Evolutionary conservation across 1,284 basidiomycete species (phyloP).

Genomic region (Psilocybe mexicana): DNA sequence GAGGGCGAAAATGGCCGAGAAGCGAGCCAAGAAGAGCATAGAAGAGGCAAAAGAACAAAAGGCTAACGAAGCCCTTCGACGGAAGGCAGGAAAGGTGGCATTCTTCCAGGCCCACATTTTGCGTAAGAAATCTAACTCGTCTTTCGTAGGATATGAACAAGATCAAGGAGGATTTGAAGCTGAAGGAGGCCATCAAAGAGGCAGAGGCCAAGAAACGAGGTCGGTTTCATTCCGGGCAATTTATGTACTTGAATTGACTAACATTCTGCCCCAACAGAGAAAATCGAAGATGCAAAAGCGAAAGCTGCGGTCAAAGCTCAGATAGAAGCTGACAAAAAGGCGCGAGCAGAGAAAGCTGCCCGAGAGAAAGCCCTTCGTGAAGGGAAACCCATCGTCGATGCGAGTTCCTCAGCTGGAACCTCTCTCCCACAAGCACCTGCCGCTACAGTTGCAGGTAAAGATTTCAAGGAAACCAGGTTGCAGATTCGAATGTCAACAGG

Average conservation of each 20-base stretch:
- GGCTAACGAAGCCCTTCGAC: constrained; percentile 78
- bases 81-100: constrained; percentile 81
- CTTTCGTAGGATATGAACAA: constrained; percentile 61
- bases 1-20: constrained; percentile 74
- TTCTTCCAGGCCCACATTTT: neutral
- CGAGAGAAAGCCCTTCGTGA: constrained; percentile 88
- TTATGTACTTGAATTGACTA: neutral
- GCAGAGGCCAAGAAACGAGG: constrained; percentile 78
- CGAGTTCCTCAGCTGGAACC: constrained; percentile 35
- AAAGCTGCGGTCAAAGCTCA: constrained; percentile 85
- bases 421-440: constrained; percentile 36
- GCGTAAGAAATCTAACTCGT: neutral
- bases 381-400: constrained; percentile 52
- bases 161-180: constrained; percentile 75
- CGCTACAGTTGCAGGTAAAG: constrained; percentile 58
- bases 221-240: constrained; percentile 28
- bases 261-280: constrained; percentile 53
- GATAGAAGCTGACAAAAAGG: constrained; percentile 91
- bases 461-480: constrained; percentile 81
- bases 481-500: constrained; percentile 84
- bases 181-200: constrained; percentile 81
- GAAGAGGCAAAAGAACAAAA: constrained; percentile 72
- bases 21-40: constrained; percentile 68
- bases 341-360: constrained; percentile 84
- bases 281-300: constrained; percentile 83